Conservation (phyloP, 1,284 basidiomycete genomes). For the Pascua sp. region DNA sequence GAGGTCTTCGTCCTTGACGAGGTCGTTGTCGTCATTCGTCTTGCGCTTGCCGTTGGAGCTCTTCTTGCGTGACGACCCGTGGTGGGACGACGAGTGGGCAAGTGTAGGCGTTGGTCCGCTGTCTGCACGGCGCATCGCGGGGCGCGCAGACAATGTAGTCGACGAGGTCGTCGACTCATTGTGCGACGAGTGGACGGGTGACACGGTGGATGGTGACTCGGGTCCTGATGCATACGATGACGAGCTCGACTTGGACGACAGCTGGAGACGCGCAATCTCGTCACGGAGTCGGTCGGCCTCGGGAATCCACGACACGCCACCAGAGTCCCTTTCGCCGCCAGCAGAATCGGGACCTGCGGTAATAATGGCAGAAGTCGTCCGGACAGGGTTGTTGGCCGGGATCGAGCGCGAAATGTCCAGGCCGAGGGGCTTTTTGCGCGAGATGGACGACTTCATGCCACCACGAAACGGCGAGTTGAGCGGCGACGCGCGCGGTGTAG, state of each 20-base stretch:
- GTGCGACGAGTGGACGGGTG: slow-evolving; percentile 18
- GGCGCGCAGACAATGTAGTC: background rate
- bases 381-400: slow-evolving; percentile 17
- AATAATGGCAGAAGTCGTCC: slow-evolving; percentile 7
- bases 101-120: too few relatives aligned
- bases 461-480: slow-evolving; percentile 2
- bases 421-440: slow-evolving; percentile 46
- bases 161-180: slow-evolving; percentile 14
- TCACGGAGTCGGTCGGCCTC: slow-evolving; percentile 51
- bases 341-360: slow-evolving; percentile 16
- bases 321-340: slow-evolving; percentile 11
- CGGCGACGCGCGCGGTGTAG: background rate
- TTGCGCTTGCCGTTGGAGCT: slow-evolving; percentile 26
- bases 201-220: slow-evolving; percentile 14
- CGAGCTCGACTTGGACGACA: slow-evolving; percentile 59
- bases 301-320: slow-evolving; percentile 39
- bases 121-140: background rate
- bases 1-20: slow-evolving; percentile 75
- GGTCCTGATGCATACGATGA: slow-evolving; percentile 22
- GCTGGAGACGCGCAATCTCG: slow-evolving; percentile 52
- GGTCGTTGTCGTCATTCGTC: slow-evolving; percentile 64
- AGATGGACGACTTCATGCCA: slow-evolving; percentile 33
- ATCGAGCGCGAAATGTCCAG: slow-evolving; percentile 45
- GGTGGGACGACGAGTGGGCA: background rate
- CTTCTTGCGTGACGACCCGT: slow-evolving; percentile 9